Evolutionary conservation across 148 eudicot genomes (phyloP), one percentile per base, ranked within the genome.

Genomic region (Chenopodium album): DNA sequence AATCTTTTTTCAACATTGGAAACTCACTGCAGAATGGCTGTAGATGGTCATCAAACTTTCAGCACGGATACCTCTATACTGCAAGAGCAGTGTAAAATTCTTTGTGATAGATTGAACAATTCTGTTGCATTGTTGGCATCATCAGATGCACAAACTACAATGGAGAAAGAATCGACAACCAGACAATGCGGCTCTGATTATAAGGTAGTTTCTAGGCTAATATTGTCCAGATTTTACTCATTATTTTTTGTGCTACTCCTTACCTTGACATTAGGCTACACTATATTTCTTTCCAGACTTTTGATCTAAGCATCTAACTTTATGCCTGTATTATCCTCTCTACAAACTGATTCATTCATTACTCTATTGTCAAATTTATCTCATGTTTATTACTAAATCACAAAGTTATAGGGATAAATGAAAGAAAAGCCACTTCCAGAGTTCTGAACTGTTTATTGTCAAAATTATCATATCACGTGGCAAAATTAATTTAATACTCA

Each of bases 201-300:
- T 85, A 89, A 94, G 99, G 98, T 94, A 94, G 90, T 90, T 90
- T 91, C 86, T 81, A 80, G 86, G 88, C 85, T 87, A 75, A 71
- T 71, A 73, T 70, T 80, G 74, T 86, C 88, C 80, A 92, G 86
- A 87, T 81, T 78, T 82, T 59, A 76, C 83, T 82, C 87, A 85
- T 71, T 86, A 75, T 79, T 88, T 86, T 80, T 88, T 46, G 52
- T 89, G 52, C 75, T 90, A n/a, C 78, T 91, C 56, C 74, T 87
- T 62, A 72, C 85, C 79, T 71, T 92, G 76, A 82, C 86, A 52
- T 50, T 92, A 72, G 88, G 89, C 69, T 87, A 79, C 75, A 81
- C 74, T 76, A 34, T 86, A 79, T 80, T 76, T 47, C 73, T 54
- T 77, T 84, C 63, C 67, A 85, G 81, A 80, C 41, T 76, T 71